Percentiles rank a stretch among this genome's conserved stretches.
Evolutionary conservation across 1,284 basidiomycete genomes (phyloP).

Genomic region (Pseudozyma sp.): DNA sequence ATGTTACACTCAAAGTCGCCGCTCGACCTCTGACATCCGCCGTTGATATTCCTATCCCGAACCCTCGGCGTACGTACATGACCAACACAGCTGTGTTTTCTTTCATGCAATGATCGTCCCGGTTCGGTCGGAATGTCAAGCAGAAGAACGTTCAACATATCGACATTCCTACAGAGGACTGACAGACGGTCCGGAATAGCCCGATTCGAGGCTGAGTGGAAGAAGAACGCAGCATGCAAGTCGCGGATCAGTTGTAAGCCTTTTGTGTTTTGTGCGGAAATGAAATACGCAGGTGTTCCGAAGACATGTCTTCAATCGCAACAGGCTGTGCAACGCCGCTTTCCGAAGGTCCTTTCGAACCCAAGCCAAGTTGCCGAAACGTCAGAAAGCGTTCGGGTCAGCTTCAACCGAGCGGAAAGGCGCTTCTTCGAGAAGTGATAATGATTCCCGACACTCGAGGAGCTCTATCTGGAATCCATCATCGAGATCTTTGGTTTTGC

Average conservation of each 20-base stretch:
- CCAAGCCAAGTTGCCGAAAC: background rate
- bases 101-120: no score
- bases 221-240: constrained; percentile 1
- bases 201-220: background rate
- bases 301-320: background rate
- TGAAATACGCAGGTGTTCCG: constrained; percentile 3
- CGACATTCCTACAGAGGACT: no score
- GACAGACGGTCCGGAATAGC: background rate
- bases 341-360: background rate
- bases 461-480: no score
- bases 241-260: background rate
- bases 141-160: no score
- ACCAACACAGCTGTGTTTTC: no score
- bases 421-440: no score
- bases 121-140: background rate
- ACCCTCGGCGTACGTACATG: constrained; percentile 12
- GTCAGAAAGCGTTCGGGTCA: no score
- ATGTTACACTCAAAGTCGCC: no score
- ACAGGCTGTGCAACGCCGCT: background rate
- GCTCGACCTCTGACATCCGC: no score
- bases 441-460: background rate
- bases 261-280: background rate
- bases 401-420: no score
- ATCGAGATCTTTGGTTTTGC: no score
- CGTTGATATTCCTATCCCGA: background rate